Conservation (phyloP, 2,329 filamentous ascomycete species). For the Fusarium albidum region DNA sequence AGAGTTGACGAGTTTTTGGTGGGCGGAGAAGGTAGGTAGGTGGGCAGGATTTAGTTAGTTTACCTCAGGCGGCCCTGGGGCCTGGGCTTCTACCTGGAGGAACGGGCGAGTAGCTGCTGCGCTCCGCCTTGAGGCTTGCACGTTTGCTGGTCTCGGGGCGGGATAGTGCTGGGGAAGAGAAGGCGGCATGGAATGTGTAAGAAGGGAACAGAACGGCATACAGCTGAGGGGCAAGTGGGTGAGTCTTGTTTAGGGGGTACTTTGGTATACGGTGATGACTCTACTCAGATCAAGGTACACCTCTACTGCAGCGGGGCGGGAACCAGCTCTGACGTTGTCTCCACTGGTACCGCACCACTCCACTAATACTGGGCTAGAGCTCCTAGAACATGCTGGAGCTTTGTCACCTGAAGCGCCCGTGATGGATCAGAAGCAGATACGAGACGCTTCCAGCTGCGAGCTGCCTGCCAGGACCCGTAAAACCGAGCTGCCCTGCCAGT, state of each 20-base stretch:
- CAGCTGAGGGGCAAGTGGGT: slow-evolving; percentile 27
- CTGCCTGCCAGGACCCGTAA: not conserved
- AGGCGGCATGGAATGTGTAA: slow-evolving; percentile 49
- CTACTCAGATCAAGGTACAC: not conserved
- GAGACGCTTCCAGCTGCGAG: slow-evolving; percentile 11
- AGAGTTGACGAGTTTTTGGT: slow-evolving; percentile 39
- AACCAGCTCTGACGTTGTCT: slow-evolving; percentile 33
- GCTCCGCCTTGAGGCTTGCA: slow-evolving; percentile 31
- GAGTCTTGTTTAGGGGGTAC: slow-evolving; percentile 31
- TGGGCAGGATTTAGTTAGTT: slow-evolving; percentile 18
- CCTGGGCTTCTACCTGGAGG: slow-evolving; percentile 6
- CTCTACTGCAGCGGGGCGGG: slow-evolving; percentile 10
- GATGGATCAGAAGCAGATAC: slow-evolving; percentile 1
- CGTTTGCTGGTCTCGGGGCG: slow-evolving; percentile 29
- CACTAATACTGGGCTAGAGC: slow-evolving; percentile 36
- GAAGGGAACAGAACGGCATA: slow-evolving; percentile 51
- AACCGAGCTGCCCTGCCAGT: not conserved
- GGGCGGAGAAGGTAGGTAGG: slow-evolving; percentile 33
- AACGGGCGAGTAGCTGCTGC: slow-evolving; percentile 17
- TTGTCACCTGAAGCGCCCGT: slow-evolving; percentile 15
- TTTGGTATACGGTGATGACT: not conserved
- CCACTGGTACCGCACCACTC: slow-evolving; percentile 21
- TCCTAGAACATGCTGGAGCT: slow-evolving; percentile 36
- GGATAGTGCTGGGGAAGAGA: slow-evolving; percentile 16
- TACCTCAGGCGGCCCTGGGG: slow-evolving; percentile 22